Percentiles rank a stretch among this genome's conserved stretches.
phyloP scores from a whole-genome alignment of 2,329 filamentous ascomycete genomes.

The Furcasterigmium furcatum region DNA sequence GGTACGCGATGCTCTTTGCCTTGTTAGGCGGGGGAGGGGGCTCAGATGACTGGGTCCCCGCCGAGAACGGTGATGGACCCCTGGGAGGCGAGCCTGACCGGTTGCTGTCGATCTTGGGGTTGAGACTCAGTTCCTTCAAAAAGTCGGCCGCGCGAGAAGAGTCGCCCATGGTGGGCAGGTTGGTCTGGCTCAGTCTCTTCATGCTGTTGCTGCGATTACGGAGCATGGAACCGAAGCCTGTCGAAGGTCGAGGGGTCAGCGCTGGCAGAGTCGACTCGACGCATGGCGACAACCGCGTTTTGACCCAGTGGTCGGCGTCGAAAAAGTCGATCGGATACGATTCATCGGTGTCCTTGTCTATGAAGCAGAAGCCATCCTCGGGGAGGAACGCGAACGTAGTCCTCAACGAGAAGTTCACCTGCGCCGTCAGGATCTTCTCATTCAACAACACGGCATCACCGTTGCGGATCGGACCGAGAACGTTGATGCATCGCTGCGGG shows the following conservation, averaged over 20 bases:
- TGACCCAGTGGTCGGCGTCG: slow-evolving; percentile 73
- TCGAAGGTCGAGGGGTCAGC: slow-evolving; percentile 33
- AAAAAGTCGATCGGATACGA: slow-evolving; percentile 84
- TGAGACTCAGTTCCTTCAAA: slow-evolving; percentile 33
- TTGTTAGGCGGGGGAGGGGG: slow-evolving; percentile 44
- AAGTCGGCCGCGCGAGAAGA: slow-evolving; percentile 21
- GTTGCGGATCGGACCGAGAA: slow-evolving; percentile 83
- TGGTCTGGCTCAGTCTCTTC: slow-evolving; percentile 17
- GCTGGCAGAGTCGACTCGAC: slow-evolving; percentile 65
- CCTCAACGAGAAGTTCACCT: slow-evolving; percentile 88
- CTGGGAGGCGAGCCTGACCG: slow-evolving; percentile 13
- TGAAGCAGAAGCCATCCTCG: slow-evolving; percentile 82
- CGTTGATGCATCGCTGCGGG: slow-evolving; percentile 85
- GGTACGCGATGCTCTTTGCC: slow-evolving; percentile 57
- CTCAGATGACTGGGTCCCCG: slow-evolving; percentile 17
- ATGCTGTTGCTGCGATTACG: slow-evolving; percentile 39
- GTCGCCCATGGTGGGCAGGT: slow-evolving; percentile 16
- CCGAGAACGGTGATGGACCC: slow-evolving; percentile 14
- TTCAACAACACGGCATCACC: slow-evolving; percentile 91
- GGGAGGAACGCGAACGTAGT: slow-evolving; percentile 84
- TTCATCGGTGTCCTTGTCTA: slow-evolving; percentile 77
- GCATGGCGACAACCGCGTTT: slow-evolving; percentile 75
- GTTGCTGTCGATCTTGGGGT: slow-evolving; percentile 40
- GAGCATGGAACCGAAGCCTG: slow-evolving; percentile 41
- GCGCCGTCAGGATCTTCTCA: slow-evolving; percentile 83